phyloP scores from a whole-genome alignment of 768 basidiomycete species.

The Tephrocybe sp. region DNA sequence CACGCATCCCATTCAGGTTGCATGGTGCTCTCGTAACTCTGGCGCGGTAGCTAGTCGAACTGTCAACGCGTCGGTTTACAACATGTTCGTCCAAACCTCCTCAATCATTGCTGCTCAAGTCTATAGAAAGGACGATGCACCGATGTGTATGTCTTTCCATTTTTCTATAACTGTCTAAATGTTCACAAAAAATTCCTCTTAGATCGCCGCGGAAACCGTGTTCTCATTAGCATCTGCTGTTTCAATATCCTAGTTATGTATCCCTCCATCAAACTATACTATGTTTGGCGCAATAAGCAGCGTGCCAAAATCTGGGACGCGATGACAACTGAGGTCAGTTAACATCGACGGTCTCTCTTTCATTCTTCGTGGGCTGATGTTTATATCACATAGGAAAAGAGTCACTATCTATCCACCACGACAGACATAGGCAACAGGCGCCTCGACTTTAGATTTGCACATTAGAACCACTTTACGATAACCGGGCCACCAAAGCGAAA shows the following conservation, averaged over 20 bases:
- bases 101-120: constrained; percentile 50
- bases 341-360: no score
- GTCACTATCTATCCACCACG: constrained; percentile 54
- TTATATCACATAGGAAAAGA: constrained; percentile 41
- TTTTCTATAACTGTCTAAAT: neutral
- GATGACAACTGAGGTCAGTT: constrained; percentile 45
- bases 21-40: constrained; percentile 60
- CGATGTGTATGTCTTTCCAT: constrained; percentile 41
- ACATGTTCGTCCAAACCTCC: constrained; percentile 52
- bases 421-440: constrained; percentile 57
- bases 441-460: constrained; percentile 61
- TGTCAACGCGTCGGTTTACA: constrained; percentile 58
- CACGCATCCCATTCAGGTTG: constrained; percentile 53
- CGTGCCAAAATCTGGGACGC: constrained; percentile 54
- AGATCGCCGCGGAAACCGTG: constrained; percentile 59
- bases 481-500: no score
- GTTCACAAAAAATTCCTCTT: neutral
- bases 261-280: constrained; percentile 51
- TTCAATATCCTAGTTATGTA: constrained; percentile 54
- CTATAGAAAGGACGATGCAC: constrained; percentile 56
- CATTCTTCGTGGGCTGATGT: no score
- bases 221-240: constrained; percentile 47
- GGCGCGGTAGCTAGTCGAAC: constrained; percentile 59
- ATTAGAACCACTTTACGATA: constrained; percentile 19
- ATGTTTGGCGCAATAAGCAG: constrained; percentile 56